Evolutionary conservation across 352 stramenopile species (phyloP), one percentile per base, ranked within the genome.

Genomic region (Globisporangium recalcitrans): DNA sequence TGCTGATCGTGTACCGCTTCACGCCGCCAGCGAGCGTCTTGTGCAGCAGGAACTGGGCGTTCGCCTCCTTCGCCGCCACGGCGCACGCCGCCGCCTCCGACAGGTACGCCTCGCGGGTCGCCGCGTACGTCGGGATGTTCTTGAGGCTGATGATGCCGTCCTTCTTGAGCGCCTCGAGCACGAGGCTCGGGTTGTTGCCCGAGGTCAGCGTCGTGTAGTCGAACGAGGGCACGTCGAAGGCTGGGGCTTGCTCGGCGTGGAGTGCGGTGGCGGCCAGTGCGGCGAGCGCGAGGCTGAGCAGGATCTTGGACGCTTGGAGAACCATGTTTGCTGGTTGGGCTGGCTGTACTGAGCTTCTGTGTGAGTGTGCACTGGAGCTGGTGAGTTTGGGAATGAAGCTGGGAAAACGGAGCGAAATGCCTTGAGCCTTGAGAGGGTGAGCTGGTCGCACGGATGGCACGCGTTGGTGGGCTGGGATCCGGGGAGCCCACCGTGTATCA

Each of bases 1-100:
- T 80, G 64, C 79, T 86, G 71, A 92, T 87, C 29, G 83, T 92
- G 67, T 82, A 88, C 27, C 81, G 80, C 46, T 80, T 69, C 8
- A 80, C 89, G 52, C 81, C 81, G 58, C 89, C 83, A 7, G 70
- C 63, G 32, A 92, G 68, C 44, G 58, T 79, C 71, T 89, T 90
- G 63, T 74, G 52, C 34, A 80, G 65, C 49, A 88, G 49, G 55
- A 88, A 88, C 38, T 71, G 55, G 22, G 64, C 63, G n/a, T 62
- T 63, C 3, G 51, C 29, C 11, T 57, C 66, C 31, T 64, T 62
- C 9, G 70, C 68, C 1, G 56, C 34, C 24, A 90, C 67, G 40
- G 78, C 76, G n/a, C 83, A 92, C 9, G 51, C 55, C 0, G 75
- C 78, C 6, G 80, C 83, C 27, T 69, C 58, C 27, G 74, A 42